Evolutionary conservation across 805 yeast species (phyloP), one percentile per base, ranked within the genome.

Genomic region (Sugiyamaella boreocaroliniensis): DNA sequence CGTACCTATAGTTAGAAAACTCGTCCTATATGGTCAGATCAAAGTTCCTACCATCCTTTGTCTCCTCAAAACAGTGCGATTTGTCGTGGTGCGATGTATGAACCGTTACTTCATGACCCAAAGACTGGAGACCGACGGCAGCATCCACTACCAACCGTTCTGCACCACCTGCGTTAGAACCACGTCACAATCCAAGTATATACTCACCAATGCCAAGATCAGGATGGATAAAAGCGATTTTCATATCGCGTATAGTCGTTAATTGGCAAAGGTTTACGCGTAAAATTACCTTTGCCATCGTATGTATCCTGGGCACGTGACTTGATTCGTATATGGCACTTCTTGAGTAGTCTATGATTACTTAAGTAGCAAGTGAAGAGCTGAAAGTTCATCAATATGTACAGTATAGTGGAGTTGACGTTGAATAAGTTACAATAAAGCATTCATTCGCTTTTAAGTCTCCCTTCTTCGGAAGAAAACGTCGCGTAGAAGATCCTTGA

Each of bases 131-230:
- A 0, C 96, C 96, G 2, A 89, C 73, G 0, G 98, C 99, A 2
- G 95, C 89, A 69, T 93, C 99, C 0, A 93, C 96, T 1, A 93
- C 89, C n/a, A 95, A 76, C 54, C 99, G 76, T 66, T 93, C 99
- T 1, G 99, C 99, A 3, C 99, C 99, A 4, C 86, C 70, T 66
- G 37, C 9, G 34, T 43, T 43, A 43, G 37, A 19, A 29, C 4
- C 10, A 29, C 11, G n/a, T 16, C 40, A 15, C 16, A 15, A 29
- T 14, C 14, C 5, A 42, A 2, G 37, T 32, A 14, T 15, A 18
- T 3, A 48, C 68, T 19, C 55, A 59, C 89, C 99, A 53, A 92
- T 92, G 0, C 99, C 99, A 50, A 93, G 71, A 70, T 93, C 99
- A 0, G 99, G 99, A 65, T 93, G 99, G 4, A 93, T 70, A 61